Percentiles rank a stretch among this genome's conserved stretches.
These are phyloP conservation scores for Aspergillus brunneoviolaceus DNA, from an alignment of 2,329 filamentous ascomycete species.

Conservation along the genomic window DNA sequence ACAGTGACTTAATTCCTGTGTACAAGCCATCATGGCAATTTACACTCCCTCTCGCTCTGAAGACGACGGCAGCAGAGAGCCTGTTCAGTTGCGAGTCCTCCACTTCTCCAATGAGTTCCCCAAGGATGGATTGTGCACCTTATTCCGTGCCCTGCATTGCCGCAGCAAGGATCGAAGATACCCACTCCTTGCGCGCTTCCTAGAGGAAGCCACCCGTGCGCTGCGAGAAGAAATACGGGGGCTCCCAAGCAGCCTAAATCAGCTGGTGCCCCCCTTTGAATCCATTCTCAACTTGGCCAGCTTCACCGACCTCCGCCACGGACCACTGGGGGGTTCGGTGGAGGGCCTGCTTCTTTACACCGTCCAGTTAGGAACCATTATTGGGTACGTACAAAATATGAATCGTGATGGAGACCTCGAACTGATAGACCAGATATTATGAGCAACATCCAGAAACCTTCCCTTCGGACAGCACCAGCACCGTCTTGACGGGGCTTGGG, in stretches of 20 bases:
- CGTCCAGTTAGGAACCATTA: constrained; percentile 44
- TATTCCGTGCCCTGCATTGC: constrained; percentile 25
- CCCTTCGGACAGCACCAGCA: neutral
- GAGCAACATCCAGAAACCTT: no score
- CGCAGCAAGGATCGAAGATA: constrained; percentile 44
- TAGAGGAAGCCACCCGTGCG: constrained; percentile 42
- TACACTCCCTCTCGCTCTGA: no score
- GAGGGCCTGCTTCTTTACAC: constrained; percentile 48
- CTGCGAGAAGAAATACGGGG: constrained; percentile 43
- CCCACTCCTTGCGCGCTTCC: constrained; percentile 41
- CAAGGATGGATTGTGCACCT: no score
- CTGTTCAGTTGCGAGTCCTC: no score
- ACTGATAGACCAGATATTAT: no score
- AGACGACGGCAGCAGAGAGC: no score
- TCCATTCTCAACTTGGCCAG: constrained; percentile 18
- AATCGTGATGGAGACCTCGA: no score
- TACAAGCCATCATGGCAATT: no score
- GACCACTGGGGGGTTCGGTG: constrained; percentile 45
- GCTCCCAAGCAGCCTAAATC: constrained; percentile 15
- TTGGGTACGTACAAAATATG: constrained; percentile 38
- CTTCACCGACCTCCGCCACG: constrained; percentile 36
- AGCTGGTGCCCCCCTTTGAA: constrained; percentile 25
- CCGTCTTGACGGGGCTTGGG: constrained; percentile 39
- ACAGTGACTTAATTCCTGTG: no score
- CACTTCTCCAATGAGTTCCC: no score